phyloP scores from a whole-genome alignment of 148 eudicot species.

The Limonium bicolor region DNA sequence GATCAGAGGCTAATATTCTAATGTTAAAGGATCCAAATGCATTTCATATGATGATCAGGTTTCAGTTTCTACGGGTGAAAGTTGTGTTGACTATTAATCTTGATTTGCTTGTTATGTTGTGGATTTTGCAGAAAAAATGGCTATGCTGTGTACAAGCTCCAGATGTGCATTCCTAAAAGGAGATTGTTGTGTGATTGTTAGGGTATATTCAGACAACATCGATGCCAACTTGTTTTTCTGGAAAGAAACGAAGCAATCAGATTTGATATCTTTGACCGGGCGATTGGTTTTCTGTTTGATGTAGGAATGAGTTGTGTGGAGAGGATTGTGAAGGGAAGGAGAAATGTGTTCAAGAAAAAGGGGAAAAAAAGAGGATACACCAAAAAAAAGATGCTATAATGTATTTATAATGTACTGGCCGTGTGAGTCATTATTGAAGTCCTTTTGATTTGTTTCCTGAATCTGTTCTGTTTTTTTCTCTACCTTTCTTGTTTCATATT shows the following conservation, averaged over 20 bases:
- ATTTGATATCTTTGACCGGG: conserved; percentile 18
- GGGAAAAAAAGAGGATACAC: neutral
- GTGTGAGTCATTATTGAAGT: too few species aligned
- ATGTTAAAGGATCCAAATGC: neutral
- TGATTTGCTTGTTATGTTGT: neutral
- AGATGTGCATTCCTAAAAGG: conserved; percentile 40
- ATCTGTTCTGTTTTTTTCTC: too few species aligned
- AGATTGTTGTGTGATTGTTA: conserved; percentile 4
- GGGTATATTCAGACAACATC: conserved; percentile 14
- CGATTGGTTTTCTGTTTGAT: conserved; percentile 24
- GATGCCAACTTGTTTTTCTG: conserved; percentile 19
- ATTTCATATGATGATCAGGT: neutral
- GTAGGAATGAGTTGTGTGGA: conserved; percentile 42
- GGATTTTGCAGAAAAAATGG: conserved; percentile 63
- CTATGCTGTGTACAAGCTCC: conserved; percentile 64
- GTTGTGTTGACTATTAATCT: neutral
- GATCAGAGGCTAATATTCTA: neutral
- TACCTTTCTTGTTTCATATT: too few species aligned
- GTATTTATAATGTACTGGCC: too few species aligned
- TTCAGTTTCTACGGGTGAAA: too few species aligned
- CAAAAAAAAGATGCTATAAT: too few species aligned
- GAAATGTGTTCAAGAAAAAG: neutral
- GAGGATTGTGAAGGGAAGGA: conserved; percentile 14
- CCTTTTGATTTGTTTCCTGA: too few species aligned
- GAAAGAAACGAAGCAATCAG: conserved; percentile 16